Base-by-base conservation (phyloP, 495 filamentous ascomycete species). In the Coniosporium apollinis region DNA sequence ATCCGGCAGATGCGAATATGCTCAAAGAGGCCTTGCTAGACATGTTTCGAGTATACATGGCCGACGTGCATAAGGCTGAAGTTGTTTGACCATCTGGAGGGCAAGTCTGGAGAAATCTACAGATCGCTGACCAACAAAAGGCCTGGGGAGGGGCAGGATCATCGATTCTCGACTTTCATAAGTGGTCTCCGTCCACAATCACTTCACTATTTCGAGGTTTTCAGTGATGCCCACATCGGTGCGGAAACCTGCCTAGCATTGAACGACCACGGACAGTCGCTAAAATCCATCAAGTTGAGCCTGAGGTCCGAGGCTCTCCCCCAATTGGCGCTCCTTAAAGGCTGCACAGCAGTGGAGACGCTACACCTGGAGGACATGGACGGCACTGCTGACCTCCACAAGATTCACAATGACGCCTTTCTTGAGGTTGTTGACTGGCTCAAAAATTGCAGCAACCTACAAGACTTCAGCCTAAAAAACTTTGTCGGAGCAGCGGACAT, bases 141-240 rank as follows among this genome's bases (percentile, higher is more conserved):
- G 47, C 19, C 19, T 41, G 48, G 51, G 28, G 44, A 56, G 0
- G 58, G 63, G 28, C 54, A 65, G 13, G 73, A 76, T 40, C 43
- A 61, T 16, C 51, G 69, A 22, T 50, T 81, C 22, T 67, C 72
- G 3, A 51, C 54, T 13, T 76, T 82, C 39, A 61, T 85, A 16
- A 51, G 49, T 19, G 57, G 59, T 2, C 54, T 85, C 9, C 60
- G 45, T 5, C 63, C 66, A 0, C 65, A 82, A 37, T 69, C 66
- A 4, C 51, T 86, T 0, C 61, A 61, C 34, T 64, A 60, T 7
- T 73, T 85, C 43, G 61, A 70, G 31, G 58, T 74, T 15, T 55
- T 72, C 28, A 65, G 68, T 42, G 45, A 52, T 15, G 62, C 64
- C 22, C 50, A 56, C 3, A 58, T 79, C 22, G 66, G 62, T 4